Base-by-base conservation (phyloP, 2,329 filamentous ascomycete species). In the Penicillium sclerotigenum region DNA sequence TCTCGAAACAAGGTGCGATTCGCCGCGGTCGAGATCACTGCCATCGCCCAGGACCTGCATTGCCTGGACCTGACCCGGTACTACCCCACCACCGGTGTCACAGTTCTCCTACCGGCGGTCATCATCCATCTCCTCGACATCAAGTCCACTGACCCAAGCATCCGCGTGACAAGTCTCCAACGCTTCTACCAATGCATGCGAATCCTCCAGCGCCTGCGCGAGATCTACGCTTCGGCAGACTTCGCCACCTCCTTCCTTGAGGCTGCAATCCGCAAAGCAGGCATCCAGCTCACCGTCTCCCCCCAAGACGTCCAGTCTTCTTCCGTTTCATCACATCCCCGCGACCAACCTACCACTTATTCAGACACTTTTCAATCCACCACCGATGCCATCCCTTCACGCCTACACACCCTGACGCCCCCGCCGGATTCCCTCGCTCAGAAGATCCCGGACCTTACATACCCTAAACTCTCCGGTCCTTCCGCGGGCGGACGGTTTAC, bases 161-260 rank as follows among this genome's bases (percentile, higher is more conserved):
- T 88, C 4, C 85, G 90, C 18, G 83, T 89, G 57, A 81, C 84
- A 40, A 91, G 90, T 45, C 82, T 91, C 24, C 84, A 87, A 56
- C 90, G 91, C 20, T 96, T 96, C 77, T 88, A 88, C 65, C 88
- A 91, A 71, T 97, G 93, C 76, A 96, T 97, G 90, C 84, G 87
- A 45, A 91, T 96, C 57, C 89, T 97, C 80, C 87, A 91, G 71
- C 88, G 87, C 60, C 81, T 97, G 18, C 86, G 91, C 36, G 91
- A 96, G 68, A 90, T 91, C 29, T 97, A 97, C 68, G 87, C 91
- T 0, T 91, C 92, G 0, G 93, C 93, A n/a, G 92, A 97, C 73
- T 96, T 94, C 67, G 91, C 91, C n/a, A 93, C 90, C 0, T 90
- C 90, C 2, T 97, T 97, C 77, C 81, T 97, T n/a, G 90, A 96